phyloP scores from a whole-genome alignment of 1,139 yeast species.

The Barnettozyma hawaiiensis region DNA sequence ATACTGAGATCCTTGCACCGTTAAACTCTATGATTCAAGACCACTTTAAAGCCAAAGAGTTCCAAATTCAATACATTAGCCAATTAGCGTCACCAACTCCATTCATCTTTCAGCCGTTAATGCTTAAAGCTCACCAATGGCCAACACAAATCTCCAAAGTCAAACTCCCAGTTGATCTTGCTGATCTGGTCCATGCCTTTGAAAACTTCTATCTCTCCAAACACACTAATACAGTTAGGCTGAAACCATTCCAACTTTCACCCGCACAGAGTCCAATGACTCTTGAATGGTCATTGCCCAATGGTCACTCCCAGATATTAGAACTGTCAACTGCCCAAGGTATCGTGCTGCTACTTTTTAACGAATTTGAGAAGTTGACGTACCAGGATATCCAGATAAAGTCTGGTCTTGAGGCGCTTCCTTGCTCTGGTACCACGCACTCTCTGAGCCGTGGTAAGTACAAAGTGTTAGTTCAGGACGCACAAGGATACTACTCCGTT shows the following conservation, averaged over 20 bases:
- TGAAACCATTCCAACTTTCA: conserved; percentile 13
- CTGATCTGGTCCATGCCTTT: conserved; percentile 17
- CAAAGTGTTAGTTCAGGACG: conserved; percentile 22
- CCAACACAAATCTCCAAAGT: conserved; percentile 13
- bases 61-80: conserved; percentile 4
- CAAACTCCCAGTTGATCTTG: conserved; percentile 13
- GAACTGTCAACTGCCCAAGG: conserved; percentile 31
- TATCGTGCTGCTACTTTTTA: conserved; percentile 22
- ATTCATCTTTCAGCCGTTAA: conserved; percentile 20
- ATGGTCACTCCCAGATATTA: conserved; percentile 15
- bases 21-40: conserved; percentile 34
- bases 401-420: conserved; percentile 14
- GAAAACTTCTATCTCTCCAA: conserved; percentile 25
- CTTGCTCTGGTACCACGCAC: conserved; percentile 16
- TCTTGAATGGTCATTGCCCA: conserved; percentile 11
- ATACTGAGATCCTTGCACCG: conserved; percentile 27
- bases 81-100: neutral
- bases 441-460: conserved; percentile 20
- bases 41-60: conserved; percentile 19
- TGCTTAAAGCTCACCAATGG: conserved; percentile 18
- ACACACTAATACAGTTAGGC: conserved; percentile 1
- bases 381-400: conserved; percentile 13
- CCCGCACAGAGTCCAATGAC: conserved; percentile 21
- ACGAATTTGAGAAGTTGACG: conserved; percentile 13
- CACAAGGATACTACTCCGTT: conserved; percentile 25